phyloP scores from a whole-genome alignment of 177 flowering plant species.

The Vitis hybrid region DNA sequence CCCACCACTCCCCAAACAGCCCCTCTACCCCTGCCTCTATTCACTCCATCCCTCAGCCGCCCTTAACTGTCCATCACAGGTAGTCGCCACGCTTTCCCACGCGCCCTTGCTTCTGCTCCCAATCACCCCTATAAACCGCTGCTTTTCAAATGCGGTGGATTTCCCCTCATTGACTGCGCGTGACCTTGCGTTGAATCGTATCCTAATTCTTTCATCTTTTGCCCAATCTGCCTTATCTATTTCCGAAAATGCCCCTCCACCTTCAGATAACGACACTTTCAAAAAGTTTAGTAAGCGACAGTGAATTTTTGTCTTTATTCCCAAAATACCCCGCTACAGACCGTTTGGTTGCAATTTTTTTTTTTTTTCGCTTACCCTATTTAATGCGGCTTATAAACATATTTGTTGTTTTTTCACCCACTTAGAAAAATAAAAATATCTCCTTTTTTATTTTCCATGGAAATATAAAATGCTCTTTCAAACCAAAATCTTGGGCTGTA shows the following conservation, averaged over 20 bases:
- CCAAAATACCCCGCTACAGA: too few species aligned
- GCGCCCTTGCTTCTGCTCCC: neutral
- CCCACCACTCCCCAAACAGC: neutral
- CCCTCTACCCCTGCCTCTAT: neutral
- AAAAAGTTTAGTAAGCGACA: too few species aligned
- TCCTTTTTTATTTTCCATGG: too few species aligned
- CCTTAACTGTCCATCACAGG: conserved; percentile 5
- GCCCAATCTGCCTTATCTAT: neutral
- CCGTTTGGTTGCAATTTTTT: too few species aligned
- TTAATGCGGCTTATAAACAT: too few species aligned
- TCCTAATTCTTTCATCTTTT: neutral
- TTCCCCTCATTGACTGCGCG: neutral
- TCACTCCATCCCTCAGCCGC: conserved; percentile 10
- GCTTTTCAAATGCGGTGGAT: neutral
- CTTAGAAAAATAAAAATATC: too few species aligned
- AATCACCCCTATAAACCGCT: neutral
- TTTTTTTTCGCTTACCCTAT: too few species aligned
- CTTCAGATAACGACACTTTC: neutral
- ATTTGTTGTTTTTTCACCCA: too few species aligned
- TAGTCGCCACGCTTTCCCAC: neutral
- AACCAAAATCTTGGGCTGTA: too few species aligned
- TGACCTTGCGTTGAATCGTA: neutral
- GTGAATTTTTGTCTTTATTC: too few species aligned
- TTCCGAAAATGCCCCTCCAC: neutral
- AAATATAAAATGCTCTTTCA: too few species aligned